Percentiles rank a stretch among this genome's conserved stretches.
These are phyloP conservation scores for Fraxinus albicans DNA, from an alignment of 305 asterid species.

Conservation along the genomic window DNA sequence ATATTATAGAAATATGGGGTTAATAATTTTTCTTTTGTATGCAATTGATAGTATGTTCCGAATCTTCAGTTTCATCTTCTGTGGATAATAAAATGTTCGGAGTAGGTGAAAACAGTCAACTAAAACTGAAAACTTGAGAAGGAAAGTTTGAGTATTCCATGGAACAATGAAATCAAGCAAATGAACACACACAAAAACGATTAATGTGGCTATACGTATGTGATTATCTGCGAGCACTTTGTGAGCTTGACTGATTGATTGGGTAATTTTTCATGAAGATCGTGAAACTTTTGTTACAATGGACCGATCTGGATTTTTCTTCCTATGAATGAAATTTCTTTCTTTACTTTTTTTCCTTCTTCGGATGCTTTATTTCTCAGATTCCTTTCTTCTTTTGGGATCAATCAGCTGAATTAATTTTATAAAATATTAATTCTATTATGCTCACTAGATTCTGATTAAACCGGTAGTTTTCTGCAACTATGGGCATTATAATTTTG, in stretches of 20 bases:
- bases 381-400: not conserved
- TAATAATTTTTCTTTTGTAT: constrained; percentile 10
- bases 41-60: not conserved
- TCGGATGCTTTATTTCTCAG: not conserved
- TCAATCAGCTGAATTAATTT: not conserved
- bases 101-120: not conserved
- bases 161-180: not conserved
- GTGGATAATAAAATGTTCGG: not conserved
- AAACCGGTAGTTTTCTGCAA: not conserved
- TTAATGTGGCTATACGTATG: not conserved
- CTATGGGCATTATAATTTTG: not conserved
- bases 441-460: constrained; percentile 4
- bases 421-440: not conserved
- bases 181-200: not conserved
- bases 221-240: not conserved
- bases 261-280: not conserved
- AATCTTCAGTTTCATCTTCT: not conserved
- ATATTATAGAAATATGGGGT: not conserved
- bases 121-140: not conserved
- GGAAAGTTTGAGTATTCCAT: not conserved
- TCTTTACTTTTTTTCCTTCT: not conserved
- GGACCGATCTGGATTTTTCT: not conserved
- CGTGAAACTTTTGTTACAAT: not conserved
- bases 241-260: not conserved
- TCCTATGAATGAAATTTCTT: not conserved